Evolutionary conservation across 129 eudicot genomes (phyloP), one percentile per base, ranked within the genome.

Genomic region (Escallonia rubra): DNA sequence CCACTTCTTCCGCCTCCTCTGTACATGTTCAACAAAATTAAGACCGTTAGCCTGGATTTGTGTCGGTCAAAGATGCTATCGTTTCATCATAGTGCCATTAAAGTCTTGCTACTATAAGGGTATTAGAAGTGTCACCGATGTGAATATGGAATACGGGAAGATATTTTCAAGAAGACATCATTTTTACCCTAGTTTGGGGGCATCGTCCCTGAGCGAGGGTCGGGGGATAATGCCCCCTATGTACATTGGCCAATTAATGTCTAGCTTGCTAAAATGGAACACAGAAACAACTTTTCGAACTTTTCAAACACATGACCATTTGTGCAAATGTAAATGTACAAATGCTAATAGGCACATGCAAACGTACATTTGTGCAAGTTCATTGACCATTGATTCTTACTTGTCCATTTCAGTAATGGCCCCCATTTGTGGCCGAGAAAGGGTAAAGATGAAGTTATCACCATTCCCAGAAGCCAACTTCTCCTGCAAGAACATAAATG

Each of bases 391-490:
- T 9, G 0, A 11, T 40, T 14, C 67, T 66, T 67, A 74, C 79
- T 59, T 41, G 65, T 74, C 67, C 63, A 66, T 13, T 15, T 14
- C 2, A 68, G 13, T 47, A 86, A 49, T 39, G 84, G 79, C 57
- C 86, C 92, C 93, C 83, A 82, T 75, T 86, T 86, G 77, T 78
- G 78, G 43, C 82, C 77, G 82, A 75, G 39, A 58, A 86, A 83
- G 10, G 93, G 89, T 62, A 86, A 16, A 53, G 65, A 66, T 23
- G 77, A 40, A 66, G 93, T 77, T 34, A 83, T 65, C 66, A 83
- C 78, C 52, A 80, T 46, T 44, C 82, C 88, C 47, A 82, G 42
- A 61, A 86, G 67, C 89, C 93, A 86, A 23, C 72, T 78, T 72
- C 64, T 82, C 76, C 85, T 77, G 75, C 44, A 49, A 66, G 23